Evolutionary conservation across 2,329 filamentous ascomycete genomes (phyloP).

Genomic region (Xylariomycetidae sp.): DNA sequence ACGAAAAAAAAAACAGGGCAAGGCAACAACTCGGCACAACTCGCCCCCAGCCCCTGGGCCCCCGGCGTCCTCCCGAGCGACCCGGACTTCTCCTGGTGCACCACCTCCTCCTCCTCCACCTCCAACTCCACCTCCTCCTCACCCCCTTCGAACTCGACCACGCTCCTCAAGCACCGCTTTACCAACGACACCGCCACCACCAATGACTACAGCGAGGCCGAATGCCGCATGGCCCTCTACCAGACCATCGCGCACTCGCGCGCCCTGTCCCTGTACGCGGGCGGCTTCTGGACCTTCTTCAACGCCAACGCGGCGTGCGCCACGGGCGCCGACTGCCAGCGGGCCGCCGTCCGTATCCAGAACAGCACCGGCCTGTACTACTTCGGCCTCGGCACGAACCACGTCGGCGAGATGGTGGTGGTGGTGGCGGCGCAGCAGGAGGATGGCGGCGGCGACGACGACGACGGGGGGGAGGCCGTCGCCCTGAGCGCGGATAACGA

Average conservation of each 20-base stretch:
- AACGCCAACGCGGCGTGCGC: constrained; percentile 10
- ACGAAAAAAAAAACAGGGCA: constrained; percentile 6
- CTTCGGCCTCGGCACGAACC: constrained; percentile 21
- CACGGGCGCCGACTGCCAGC: constrained; percentile 40
- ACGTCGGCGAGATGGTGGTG: constrained; percentile 8
- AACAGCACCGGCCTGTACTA: constrained; percentile 54
- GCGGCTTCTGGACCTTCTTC: constrained; percentile 21
- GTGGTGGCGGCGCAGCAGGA: too few relatives aligned
- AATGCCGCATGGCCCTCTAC: constrained; percentile 18
- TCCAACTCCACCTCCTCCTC: too few relatives aligned
- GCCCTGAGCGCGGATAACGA: constrained; percentile 6
- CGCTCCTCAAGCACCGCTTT: too few relatives aligned
- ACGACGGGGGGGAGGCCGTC: constrained; percentile 3
- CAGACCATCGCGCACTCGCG: constrained; percentile 10
- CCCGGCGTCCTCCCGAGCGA: constrained; percentile 9
- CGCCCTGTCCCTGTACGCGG: constrained; percentile 11
- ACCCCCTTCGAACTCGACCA: too few relatives aligned
- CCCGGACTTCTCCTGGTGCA: constrained; percentile 16
- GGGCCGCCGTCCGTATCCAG: constrained; percentile 42
- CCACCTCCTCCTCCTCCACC: too few relatives aligned
- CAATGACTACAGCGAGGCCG: constrained; percentile 3
- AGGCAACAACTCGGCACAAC: constrained; percentile 5
- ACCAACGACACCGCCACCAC: too few relatives aligned
- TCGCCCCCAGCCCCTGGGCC: constrained; percentile 7
- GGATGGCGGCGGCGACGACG: too few relatives aligned